phyloP scores from a whole-genome alignment of 495 filamentous ascomycete species.

The Aspergillus egyptiacus region DNA sequence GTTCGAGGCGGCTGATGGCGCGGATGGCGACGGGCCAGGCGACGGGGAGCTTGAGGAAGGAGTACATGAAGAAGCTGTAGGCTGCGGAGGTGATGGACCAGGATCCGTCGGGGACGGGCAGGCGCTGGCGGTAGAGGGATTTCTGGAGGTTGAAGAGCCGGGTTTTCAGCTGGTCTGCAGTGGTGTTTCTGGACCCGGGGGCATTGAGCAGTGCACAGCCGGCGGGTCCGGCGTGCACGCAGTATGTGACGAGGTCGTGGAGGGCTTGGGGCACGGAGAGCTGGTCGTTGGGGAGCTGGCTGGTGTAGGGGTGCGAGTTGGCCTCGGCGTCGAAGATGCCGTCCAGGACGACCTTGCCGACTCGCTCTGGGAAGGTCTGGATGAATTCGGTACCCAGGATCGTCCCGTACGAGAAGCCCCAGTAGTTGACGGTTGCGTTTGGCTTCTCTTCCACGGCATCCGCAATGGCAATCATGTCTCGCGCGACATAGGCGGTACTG shows the following conservation, averaged over 20 bases:
- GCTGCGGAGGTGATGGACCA: not conserved
- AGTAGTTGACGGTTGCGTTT: slow-evolving; percentile 2
- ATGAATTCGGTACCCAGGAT: slow-evolving; percentile 4
- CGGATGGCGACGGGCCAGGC: not conserved
- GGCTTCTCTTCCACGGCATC: not conserved
- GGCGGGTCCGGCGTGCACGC: not conserved
- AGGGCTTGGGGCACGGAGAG: not conserved
- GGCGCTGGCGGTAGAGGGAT: not conserved
- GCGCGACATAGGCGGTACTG: slow-evolving; percentile 3
- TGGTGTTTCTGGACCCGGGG: not conserved
- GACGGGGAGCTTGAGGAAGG: slow-evolving; percentile 3
- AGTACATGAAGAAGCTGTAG: slow-evolving; percentile 8
- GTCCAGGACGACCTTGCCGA: slow-evolving; percentile 4
- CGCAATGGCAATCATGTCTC: slow-evolving; percentile 6
- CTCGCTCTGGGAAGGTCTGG: slow-evolving; percentile 4
- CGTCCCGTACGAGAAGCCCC: slow-evolving; percentile 10
- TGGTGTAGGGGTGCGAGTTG: slow-evolving; percentile 3
- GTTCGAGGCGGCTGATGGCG: not conserved
- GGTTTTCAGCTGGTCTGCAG: not conserved
- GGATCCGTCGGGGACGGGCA: not conserved
- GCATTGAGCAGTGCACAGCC: not conserved
- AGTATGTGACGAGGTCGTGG: not conserved
- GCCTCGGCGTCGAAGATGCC: slow-evolving; percentile 2
- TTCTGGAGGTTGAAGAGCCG: not conserved
- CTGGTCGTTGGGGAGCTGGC: slow-evolving; percentile 5